A percentile compares a stretch with the other conserved stretches of the same genome.
These are phyloP conservation scores for Aspergillus sp. DNA, from an alignment of 2,329 filamentous ascomycete species.

Conservation along the genomic window DNA sequence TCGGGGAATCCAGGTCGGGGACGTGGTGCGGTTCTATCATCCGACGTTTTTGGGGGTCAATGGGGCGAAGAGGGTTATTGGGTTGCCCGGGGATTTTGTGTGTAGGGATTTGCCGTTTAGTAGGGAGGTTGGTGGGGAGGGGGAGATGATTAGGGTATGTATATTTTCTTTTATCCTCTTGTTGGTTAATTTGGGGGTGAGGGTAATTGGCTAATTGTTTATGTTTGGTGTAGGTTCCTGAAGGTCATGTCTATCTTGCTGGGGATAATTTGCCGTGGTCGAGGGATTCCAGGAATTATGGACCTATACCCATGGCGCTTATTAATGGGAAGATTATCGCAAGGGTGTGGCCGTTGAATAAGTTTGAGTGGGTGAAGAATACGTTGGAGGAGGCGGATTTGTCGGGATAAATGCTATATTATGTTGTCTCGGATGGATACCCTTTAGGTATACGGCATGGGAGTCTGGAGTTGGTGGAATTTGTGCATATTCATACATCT, in stretches of 20 bases:
- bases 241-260: slow-evolving; percentile 87
- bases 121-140: slow-evolving; percentile 31
- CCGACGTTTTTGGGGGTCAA: slow-evolving; percentile 64
- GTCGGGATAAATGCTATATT: slow-evolving; percentile 12
- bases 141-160: slow-evolving; percentile 55
- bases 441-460: slow-evolving; percentile 7
- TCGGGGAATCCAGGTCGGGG: slow-evolving; percentile 70
- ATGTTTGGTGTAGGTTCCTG: slow-evolving; percentile 64
- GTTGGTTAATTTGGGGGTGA: not conserved
- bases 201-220: slow-evolving; percentile 7
- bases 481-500: slow-evolving; percentile 47
- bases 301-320: slow-evolving; percentile 80
- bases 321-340: slow-evolving; percentile 80
- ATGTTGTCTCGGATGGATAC: not conserved
- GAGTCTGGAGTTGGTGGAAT: slow-evolving; percentile 32
- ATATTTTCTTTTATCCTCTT: not conserved
- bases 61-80: slow-evolving; percentile 78
- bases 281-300: slow-evolving; percentile 82
- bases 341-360: slow-evolving; percentile 38
- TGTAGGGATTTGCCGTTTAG: slow-evolving; percentile 44
- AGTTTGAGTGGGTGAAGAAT: slow-evolving; percentile 41
- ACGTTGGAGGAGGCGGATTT: slow-evolving; percentile 37
- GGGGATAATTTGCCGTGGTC: slow-evolving; percentile 87
- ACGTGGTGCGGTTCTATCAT: slow-evolving; percentile 77
- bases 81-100: slow-evolving; percentile 65